phyloP scores from a whole-genome alignment of 225 moss, liverwort and hornwort species.

The Marchantia polymorpha region DNA sequence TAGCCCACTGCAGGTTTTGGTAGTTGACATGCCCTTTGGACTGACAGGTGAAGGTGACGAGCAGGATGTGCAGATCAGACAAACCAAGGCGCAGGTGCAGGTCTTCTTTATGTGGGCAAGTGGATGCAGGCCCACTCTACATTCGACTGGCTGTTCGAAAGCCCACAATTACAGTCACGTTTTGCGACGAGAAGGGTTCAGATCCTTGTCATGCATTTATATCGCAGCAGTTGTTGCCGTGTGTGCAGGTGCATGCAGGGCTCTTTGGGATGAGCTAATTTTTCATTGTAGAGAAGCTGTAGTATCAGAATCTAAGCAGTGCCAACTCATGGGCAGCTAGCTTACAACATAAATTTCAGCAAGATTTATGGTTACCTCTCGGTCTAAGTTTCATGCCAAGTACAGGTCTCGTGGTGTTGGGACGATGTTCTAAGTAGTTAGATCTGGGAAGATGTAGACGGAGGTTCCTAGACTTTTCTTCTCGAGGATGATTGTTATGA shows the following conservation, averaged over 20 bases:
- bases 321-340: conserved; percentile 4
- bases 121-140: conserved; percentile 11
- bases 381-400: background rate
- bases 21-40: conserved; percentile 99
- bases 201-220: conserved; percentile 46
- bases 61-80: conserved; percentile 90
- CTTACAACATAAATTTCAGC: background rate
- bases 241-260: conserved; percentile 85
- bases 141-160: background rate
- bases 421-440: background rate
- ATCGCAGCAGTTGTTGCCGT: conserved; percentile 84
- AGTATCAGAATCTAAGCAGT: conserved; percentile 5
- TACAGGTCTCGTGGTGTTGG: background rate
- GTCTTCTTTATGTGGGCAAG: conserved; percentile 35
- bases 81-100: conserved; percentile 56
- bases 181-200: conserved; percentile 2
- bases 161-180: background rate
- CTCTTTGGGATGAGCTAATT: conserved; percentile 12
- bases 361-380: background rate
- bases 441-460: background rate
- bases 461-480: background rate
- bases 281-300: conserved; percentile 13
- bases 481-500: background rate
- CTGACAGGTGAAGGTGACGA: conserved; percentile 99
- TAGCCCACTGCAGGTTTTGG: conserved; percentile 82